Conservation (phyloP, 108 stramenopile species). For the Nannochloropsis gaditana region DNA sequence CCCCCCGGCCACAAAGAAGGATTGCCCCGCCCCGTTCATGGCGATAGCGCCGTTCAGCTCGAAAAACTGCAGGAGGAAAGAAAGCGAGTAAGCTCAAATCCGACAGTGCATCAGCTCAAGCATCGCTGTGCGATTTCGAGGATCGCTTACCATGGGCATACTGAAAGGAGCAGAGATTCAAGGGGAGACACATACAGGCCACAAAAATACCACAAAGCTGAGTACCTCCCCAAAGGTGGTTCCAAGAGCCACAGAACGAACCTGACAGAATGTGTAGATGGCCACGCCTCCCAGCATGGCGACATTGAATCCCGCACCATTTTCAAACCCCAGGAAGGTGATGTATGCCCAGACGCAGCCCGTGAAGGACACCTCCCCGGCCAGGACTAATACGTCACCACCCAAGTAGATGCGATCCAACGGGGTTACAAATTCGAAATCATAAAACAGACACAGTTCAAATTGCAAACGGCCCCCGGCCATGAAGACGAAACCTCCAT, state of each 20-base stretch:
- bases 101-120: no score
- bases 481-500: neutral
- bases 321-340: neutral
- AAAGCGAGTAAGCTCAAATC: neutral
- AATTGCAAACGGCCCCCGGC: neutral
- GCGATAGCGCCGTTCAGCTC: neutral
- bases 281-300: conserved; percentile 5
- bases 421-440: neutral
- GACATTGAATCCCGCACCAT: conserved; percentile 14
- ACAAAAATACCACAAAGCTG: neutral
- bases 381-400: conserved; percentile 16
- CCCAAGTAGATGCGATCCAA: conserved; percentile 10
- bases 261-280: conserved; percentile 11
- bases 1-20: neutral
- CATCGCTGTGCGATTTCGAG: no score
- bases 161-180: neutral
- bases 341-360: conserved; percentile 10
- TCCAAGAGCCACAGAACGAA: neutral
- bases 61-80: neutral
- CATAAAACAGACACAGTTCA: neutral
- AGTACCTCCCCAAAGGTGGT: no score
- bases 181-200: neutral
- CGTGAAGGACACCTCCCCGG: neutral
- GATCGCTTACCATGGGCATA: neutral
- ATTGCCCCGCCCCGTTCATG: conserved; percentile 1